Evolutionary conservation across 2,329 filamentous ascomycete genomes (phyloP), one percentile per base, ranked within the genome.

Genomic region (Lachnellula suecica): DNA sequence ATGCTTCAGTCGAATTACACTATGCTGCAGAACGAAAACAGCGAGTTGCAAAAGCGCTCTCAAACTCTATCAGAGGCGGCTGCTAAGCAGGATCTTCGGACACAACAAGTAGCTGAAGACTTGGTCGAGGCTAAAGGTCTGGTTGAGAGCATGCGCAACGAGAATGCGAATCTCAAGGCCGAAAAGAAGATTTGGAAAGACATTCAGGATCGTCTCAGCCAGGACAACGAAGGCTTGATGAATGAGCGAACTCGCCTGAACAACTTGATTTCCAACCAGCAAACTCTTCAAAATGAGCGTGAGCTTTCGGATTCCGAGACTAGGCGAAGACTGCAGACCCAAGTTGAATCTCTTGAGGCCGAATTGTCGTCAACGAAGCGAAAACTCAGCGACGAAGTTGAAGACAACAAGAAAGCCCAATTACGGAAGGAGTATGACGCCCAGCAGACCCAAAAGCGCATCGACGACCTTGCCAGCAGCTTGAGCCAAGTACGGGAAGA

Each of bases 161-260:
- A 99, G 68, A 91, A 87, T 49, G 87, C 91, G 15, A 97, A 97
- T 65, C 81, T 97, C 29, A 96, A 96, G 70, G 92, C 93, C 0
- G 93, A 97, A 71, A 96, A 96, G 73, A 88, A 91, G 34, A 78
- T 99, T 9, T 96, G 89, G 88, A 96, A 94, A 74, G 90, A 88
- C 51, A 96, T 97, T 29, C 92, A 97, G 68, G 87, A 89, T 58
- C 85, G 95, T 47, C 78, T 97, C 40, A 88, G 83, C 57, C 90
- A 94, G 63, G 92, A 97, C 66, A 96, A 94, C 59, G 91, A 96
- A 65, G 83, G 75, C 19, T 76, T 97, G 11, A 80, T 88, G 38
- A 89, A 95, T 54, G 94, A 99, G 68, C 89, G 91, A 59, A 83
- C 85, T 42, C 83, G 92, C 25, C 80, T 97, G 4, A 96, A 93